phyloP scores from a whole-genome alignment of 306 rosid species.

The Gastrolobium villosum region DNA sequence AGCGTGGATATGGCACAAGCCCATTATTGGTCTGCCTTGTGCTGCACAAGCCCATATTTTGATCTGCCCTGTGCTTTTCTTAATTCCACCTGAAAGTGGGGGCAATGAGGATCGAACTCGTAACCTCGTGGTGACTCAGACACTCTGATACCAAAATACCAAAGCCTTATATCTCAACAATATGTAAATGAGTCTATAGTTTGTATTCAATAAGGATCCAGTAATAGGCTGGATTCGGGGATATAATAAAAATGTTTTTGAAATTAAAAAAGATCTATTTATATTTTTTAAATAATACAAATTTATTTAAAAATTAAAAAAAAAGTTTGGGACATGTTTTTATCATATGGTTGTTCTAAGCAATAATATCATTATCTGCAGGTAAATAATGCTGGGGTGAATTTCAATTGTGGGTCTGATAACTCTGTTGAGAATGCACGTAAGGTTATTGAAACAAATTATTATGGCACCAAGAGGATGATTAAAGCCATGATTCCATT shows the following conservation, averaged over 20 bases:
- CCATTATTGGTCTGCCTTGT: no score
- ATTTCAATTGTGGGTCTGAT: slow-evolving; percentile 76
- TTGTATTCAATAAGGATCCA: no score
- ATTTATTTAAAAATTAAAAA: neutral
- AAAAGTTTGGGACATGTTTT: neutral
- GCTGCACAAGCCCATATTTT: no score
- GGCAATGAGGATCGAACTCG: no score
- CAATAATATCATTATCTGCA: slow-evolving; percentile 48
- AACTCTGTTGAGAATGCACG: slow-evolving; percentile 70
- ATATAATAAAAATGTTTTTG: neutral
- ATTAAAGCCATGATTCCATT: slow-evolving; percentile 85
- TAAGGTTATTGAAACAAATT: slow-evolving; percentile 77
- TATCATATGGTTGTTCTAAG: slow-evolving; percentile 18
- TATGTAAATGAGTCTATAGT: no score
- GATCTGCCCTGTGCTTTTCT: no score
- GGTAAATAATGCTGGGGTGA: slow-evolving; percentile 93
- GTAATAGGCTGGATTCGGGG: no score
- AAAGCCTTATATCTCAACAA: no score
- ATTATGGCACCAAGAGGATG: slow-evolving; percentile 86
- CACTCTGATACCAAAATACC: no score
- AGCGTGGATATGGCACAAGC: no score
- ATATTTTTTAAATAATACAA: neutral
- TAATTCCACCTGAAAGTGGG: no score
- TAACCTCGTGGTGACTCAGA: no score
- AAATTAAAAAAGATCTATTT: neutral